Conservation (phyloP, 257 asterid species). For the Sherardia arvensis region DNA sequence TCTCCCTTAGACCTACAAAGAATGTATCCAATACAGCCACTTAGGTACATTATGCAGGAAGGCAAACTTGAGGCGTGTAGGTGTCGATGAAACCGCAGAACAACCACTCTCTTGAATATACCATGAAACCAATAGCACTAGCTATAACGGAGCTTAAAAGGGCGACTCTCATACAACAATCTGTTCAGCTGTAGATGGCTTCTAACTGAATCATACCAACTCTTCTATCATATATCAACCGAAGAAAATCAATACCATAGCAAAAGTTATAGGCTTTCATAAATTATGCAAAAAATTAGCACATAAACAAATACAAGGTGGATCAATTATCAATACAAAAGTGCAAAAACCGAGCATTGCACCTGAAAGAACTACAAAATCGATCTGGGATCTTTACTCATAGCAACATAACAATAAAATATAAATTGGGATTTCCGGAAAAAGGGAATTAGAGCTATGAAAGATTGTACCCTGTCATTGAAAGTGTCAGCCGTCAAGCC, state of each 20-base stretch:
- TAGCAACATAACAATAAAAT: not conserved
- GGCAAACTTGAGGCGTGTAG: not conserved
- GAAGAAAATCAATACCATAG: not conserved
- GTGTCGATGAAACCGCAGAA: too few relatives aligned
- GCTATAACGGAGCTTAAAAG: not conserved
- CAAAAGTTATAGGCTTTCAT: not conserved
- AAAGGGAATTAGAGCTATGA: not conserved
- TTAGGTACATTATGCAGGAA: not conserved
- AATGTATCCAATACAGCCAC: not conserved
- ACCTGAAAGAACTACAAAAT: not conserved
- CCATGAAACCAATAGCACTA: not conserved
- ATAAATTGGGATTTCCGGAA: not conserved
- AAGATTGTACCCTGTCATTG: constrained; percentile 61
- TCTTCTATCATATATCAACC: not conserved
- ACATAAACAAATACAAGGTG: too few relatives aligned
- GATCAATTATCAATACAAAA: not conserved
- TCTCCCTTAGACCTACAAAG: not conserved
- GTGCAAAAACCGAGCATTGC: not conserved
- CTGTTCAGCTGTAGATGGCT: not conserved
- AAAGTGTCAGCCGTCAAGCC: constrained; percentile 66
- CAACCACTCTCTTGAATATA: not conserved
- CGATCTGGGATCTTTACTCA: constrained; percentile 13
- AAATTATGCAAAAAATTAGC: not conserved
- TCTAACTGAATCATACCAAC: not conserved
- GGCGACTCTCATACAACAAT: not conserved